Evolutionary conservation across 306 rosid genomes (phyloP).

Genomic region (cucumber (Cucumis sativus)): DNA sequence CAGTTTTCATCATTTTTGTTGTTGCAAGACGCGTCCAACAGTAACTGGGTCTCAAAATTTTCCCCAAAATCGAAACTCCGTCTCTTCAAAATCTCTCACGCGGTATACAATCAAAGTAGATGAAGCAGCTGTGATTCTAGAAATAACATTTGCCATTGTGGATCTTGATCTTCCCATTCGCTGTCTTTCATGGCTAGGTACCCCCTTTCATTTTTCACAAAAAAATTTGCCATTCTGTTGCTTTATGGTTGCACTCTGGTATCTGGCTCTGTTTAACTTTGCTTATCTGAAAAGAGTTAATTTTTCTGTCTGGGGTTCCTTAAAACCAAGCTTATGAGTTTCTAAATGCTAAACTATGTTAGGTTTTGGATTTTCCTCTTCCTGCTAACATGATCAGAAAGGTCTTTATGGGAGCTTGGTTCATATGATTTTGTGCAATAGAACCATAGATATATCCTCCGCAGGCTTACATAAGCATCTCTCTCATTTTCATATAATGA

Average conservation of each 20-base stretch:
- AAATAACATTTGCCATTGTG: neutral
- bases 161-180: neutral
- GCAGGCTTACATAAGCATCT: neutral
- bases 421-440: neutral
- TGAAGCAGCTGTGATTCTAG: neutral
- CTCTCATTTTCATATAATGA: neutral
- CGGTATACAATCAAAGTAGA: neutral
- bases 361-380: neutral
- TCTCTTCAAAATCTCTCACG: neutral
- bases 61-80: neutral
- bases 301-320: neutral
- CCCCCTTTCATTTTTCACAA: neutral
- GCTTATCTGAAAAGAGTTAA: neutral
- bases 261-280: neutral
- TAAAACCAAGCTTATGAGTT: neutral
- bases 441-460: neutral
- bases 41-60: neutral
- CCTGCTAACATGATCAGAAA: neutral
- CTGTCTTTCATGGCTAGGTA: constrained; percentile 3
- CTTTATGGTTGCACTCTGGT: neutral
- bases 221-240: neutral
- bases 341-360: neutral
- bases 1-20: neutral
- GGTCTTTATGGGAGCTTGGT: neutral
- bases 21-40: neutral